Base-by-base conservation (phyloP, 768 basidiomycete species). In the Mycena epipterygia region DNA sequence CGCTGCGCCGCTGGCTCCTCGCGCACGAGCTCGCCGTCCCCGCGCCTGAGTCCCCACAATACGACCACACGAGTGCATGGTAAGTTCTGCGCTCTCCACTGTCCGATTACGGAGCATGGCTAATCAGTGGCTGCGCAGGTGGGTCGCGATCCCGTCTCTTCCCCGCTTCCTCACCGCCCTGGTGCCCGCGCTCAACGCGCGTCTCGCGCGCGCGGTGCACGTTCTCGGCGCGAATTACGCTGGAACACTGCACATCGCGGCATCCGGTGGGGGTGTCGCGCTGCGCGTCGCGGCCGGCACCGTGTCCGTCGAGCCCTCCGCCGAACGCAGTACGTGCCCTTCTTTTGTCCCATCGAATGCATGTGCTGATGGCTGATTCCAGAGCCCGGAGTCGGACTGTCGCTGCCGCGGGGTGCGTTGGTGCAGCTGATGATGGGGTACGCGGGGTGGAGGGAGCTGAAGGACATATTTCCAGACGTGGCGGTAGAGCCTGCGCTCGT, bases 341-440 rank as follows among this genome's bases (percentile, higher is more conserved):
- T 19, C 30, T 12, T 7, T 19, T 5, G 14, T 32, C 51, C 7
- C 51, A n/a, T n/a, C n/a, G n/a, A n/a, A n/a, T n/a, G n/a, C n/a
- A n/a, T n/a, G n/a, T n/a, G n/a, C n/a, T n/a, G n/a, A n/a, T n/a
- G n/a, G n/a, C n/a, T n/a, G n/a, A 32, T 32, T 51, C 0, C 48
- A 67, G 65, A 41, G 21, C 66, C 57, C 9, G 42, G 37, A 33
- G 3, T 56, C 9, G 42, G 37, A 33, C 4, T 56, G 16, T 21
- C 49, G 21, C 48, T 67, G 33, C 59, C 67, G 17, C 51, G 52
- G 30, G 39, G 29, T 21, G 52, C 67, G 16, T 52, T 68, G n/a
- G n/a, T 63, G 2, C 67, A 57, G 53, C 67, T 68, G 0, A 13
- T 62, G 33, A 25, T 68, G 59, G 60, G 60, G 3, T 68, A 68